Conservation (phyloP, 768 basidiomycete genomes). For the Psilocybe cyanescens region DNA sequence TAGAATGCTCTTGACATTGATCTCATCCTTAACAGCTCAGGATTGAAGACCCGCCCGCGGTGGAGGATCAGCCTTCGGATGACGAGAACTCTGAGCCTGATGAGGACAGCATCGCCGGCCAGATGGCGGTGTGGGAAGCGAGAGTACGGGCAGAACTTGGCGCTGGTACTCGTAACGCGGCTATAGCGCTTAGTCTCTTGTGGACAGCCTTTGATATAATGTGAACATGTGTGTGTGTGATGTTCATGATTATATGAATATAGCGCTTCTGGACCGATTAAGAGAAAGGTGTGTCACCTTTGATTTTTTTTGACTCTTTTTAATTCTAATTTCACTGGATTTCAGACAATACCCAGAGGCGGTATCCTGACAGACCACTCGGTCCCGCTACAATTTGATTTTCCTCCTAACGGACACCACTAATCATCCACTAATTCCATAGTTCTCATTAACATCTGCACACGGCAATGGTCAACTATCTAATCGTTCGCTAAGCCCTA, state of each 20-base stretch:
- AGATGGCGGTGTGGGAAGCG: constrained; percentile 96
- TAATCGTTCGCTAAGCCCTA: background rate
- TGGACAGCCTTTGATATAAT: too few relatives aligned
- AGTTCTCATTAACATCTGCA: background rate
- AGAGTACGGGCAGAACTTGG: constrained; percentile 94
- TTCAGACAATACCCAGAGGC: constrained; percentile 75
- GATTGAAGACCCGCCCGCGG: constrained; percentile 72
- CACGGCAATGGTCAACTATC: background rate
- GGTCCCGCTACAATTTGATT: constrained; percentile 4
- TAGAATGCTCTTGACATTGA: background rate
- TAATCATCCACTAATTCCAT: background rate
- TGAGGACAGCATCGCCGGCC: constrained; percentile 94
- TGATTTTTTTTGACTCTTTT: background rate
- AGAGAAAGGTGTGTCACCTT: constrained; percentile 61
- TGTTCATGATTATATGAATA: constrained; percentile 40
- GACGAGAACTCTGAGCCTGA: constrained; percentile 99
- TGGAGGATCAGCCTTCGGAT: constrained; percentile 65
- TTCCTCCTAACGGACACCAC: background rate
- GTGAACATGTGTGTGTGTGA: too few relatives aligned
- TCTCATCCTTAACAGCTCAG: constrained; percentile 58
- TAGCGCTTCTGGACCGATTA: constrained; percentile 70
- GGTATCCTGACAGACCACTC: constrained; percentile 75
- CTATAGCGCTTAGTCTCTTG: constrained; percentile 28
- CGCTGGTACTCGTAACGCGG: constrained; percentile 66
- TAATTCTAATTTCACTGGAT: constrained; percentile 12